Evolutionary conservation across 2,329 filamentous ascomycete species (phyloP).

Genomic region (Aspergillus novoparasiticus): DNA sequence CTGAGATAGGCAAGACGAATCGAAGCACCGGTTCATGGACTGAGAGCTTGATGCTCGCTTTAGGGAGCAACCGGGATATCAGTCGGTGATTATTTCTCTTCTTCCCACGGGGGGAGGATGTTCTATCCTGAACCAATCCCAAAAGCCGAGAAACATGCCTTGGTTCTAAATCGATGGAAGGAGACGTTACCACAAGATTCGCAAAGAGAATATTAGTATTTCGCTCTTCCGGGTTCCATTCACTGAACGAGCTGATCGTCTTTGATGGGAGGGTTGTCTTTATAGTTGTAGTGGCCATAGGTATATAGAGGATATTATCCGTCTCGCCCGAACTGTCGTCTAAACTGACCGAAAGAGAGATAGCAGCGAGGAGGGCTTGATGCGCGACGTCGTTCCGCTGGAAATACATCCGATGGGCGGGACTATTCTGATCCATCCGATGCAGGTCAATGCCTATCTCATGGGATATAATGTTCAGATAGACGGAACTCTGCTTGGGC

Average conservation of each 20-base stretch:
- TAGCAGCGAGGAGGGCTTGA: conserved; percentile 86
- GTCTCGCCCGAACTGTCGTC: conserved; percentile 86
- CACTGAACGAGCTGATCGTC: conserved; percentile 76
- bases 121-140: conserved; percentile 67
- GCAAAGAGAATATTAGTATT: conserved; percentile 97
- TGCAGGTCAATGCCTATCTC: conserved; percentile 93
- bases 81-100: conserved; percentile 62
- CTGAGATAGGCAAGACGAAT: conserved; percentile 80
- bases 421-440: conserved; percentile 86
- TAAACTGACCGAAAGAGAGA: conserved; percentile 88
- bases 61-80: conserved; percentile 88
- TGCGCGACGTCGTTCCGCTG: conserved; percentile 89
- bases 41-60: conserved; percentile 91
- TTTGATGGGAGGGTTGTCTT: conserved; percentile 94
- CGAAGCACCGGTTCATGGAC: conserved; percentile 94
- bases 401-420: conserved; percentile 98
- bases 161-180: conserved; percentile 89
- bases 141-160: conserved; percentile 85
- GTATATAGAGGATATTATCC: conserved; percentile 87
- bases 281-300: conserved; percentile 94
- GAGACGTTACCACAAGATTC: conserved; percentile 94
- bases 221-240: conserved; percentile 73
- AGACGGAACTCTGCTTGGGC: conserved; percentile 69
- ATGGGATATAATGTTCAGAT: conserved; percentile 90
- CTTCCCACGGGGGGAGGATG: conserved; percentile 43